These are phyloP conservation scores for Penicillium malachiteum DNA, from an alignment of 495 filamentous ascomycete species.

Conservation along the genomic window DNA sequence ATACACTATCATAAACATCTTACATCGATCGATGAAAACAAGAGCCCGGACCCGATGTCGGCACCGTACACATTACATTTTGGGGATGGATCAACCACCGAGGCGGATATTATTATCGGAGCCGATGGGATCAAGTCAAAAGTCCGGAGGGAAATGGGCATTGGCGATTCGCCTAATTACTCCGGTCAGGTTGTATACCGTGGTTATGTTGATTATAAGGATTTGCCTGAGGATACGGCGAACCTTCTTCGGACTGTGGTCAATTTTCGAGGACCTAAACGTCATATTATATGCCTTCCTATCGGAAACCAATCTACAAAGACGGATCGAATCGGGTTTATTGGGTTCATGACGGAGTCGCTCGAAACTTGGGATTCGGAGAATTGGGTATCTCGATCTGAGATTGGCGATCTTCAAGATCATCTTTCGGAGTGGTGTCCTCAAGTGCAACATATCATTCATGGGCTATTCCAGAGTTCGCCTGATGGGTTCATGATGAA, in stretches of 20 bases:
- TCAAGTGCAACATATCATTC: conserved; percentile 29
- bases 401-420: conserved; percentile 27
- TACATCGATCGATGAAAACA: conserved; percentile 16
- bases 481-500: conserved; percentile 28
- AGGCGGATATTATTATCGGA: conserved; percentile 54
- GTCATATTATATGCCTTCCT: conserved; percentile 26
- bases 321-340: conserved; percentile 25
- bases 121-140: conserved; percentile 62
- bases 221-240: conserved; percentile 24
- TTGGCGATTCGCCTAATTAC: conserved; percentile 41
- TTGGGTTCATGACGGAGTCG: conserved; percentile 32
- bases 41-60: neutral
- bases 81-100: conserved; percentile 42
- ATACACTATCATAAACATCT: conserved; percentile 18
- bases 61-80: conserved; percentile 36
- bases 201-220: conserved; percentile 41
- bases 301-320: conserved; percentile 26
- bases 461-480: conserved; percentile 22
- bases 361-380: conserved; percentile 31
- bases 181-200: conserved; percentile 53
- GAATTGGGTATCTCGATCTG: conserved; percentile 34
- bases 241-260: conserved; percentile 26
- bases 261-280: conserved; percentile 30
- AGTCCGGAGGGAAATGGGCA: conserved; percentile 42
- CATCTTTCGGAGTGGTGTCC: conserved; percentile 34